Conservation (phyloP, 306 rosid genomes). For the Lathyrus sativus region DNA sequence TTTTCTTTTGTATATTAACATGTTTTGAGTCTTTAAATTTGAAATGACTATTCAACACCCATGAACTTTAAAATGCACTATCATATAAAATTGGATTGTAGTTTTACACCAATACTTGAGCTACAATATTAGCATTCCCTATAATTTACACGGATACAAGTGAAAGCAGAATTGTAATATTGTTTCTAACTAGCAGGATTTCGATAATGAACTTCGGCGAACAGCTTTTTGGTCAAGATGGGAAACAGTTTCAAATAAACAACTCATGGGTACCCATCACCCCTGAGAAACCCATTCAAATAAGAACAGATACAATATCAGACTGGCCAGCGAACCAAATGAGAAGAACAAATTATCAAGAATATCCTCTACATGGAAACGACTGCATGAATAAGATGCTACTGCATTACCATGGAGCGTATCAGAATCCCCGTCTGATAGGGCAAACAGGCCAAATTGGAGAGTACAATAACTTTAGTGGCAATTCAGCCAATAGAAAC, state of each 20-base stretch:
- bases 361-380: constrained; percentile 34
- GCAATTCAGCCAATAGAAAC: constrained; percentile 34
- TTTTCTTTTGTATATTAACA: not conserved
- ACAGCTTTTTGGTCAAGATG: constrained; percentile 40
- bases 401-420: constrained; percentile 36
- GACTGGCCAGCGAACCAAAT: constrained; percentile 39
- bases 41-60: constrained; percentile 4
- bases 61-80: not conserved
- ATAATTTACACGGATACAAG: not conserved
- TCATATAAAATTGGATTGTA: constrained; percentile 16
- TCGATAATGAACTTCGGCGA: constrained; percentile 51
- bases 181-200: constrained; percentile 36
- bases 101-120: constrained; percentile 16
- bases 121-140: not conserved
- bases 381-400: constrained; percentile 38
- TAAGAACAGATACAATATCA: constrained; percentile 35
- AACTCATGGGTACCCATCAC: constrained; percentile 56
- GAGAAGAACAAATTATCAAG: constrained; percentile 40
- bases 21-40: constrained; percentile 8
- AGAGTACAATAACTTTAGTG: constrained; percentile 26
- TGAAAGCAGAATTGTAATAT: constrained; percentile 27
- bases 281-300: constrained; percentile 50
- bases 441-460: constrained; percentile 37
- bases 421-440: constrained; percentile 40
- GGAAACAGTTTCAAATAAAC: constrained; percentile 37